A percentile compares a stretch with the other conserved stretches of the same genome.
phyloP scores from a whole-genome alignment of 2,329 filamentous ascomycete species.

The Westerdykella aurantiaca region DNA sequence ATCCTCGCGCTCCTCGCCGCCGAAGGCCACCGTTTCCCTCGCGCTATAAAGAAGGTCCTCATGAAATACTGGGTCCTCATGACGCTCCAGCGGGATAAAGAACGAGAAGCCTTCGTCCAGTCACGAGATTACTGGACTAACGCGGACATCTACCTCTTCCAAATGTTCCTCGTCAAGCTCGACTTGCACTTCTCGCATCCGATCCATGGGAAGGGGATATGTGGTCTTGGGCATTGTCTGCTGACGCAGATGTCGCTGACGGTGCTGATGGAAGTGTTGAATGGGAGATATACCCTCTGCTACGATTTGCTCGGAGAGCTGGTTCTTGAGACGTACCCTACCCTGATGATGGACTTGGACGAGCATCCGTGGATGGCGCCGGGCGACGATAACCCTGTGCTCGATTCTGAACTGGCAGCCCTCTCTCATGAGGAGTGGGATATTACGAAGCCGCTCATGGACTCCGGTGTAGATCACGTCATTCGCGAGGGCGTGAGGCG shows the following conservation, averaged over 20 bases:
- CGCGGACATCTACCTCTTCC: slow-evolving; percentile 55
- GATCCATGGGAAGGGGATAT: slow-evolving; percentile 47
- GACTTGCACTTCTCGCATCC: slow-evolving; percentile 64
- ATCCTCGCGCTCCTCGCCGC: slow-evolving; percentile 55
- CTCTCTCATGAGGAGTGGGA: slow-evolving; percentile 40
- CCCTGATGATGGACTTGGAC: background rate
- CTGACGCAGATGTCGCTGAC: slow-evolving; percentile 55
- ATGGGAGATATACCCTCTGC: slow-evolving; percentile 47
- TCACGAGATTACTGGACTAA: slow-evolving; percentile 53
- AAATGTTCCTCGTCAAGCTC: slow-evolving; percentile 66
- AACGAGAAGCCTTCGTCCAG: slow-evolving; percentile 51
- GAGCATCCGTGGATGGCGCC: slow-evolving; percentile 18
- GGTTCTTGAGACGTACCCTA: slow-evolving; percentile 15
- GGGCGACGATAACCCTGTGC: slow-evolving; percentile 17
- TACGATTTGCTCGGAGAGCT: slow-evolving; percentile 16
- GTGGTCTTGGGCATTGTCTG: slow-evolving; percentile 16
- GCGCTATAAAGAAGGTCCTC: slow-evolving; percentile 49
- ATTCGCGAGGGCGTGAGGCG: slow-evolving; percentile 52
- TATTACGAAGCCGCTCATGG: slow-evolving; percentile 54
- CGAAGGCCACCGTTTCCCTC: slow-evolving; percentile 46
- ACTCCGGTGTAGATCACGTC: slow-evolving; percentile 23
- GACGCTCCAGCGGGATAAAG: slow-evolving; percentile 55
- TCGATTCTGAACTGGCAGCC: slow-evolving; percentile 32
- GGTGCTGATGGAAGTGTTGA: slow-evolving; percentile 56
- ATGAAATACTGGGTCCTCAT: slow-evolving; percentile 67